Evolutionary conservation across 192 early-diverging fungal species (phyloP).

Genomic region (Mortierella alpina): DNA sequence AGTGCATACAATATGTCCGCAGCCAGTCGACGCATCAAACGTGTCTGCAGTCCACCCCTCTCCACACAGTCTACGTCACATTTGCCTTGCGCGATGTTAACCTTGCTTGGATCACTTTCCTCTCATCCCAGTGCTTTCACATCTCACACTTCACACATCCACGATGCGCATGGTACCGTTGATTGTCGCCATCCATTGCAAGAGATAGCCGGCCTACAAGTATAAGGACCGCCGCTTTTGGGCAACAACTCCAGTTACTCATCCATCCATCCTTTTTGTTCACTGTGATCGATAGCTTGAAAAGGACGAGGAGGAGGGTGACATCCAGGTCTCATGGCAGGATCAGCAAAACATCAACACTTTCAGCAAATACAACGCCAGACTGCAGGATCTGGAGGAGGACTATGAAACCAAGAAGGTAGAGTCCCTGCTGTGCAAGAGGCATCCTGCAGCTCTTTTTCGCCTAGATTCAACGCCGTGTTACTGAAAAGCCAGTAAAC

Average conservation of each 20-base stretch:
- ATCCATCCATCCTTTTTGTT: not conserved
- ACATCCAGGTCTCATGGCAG: conserved; percentile 95
- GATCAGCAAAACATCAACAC: conserved; percentile 97
- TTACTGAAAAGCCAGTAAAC: not conserved
- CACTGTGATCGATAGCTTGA: conserved; percentile 26
- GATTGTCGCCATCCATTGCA: no score
- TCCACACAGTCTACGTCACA: no score
- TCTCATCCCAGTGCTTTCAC: not conserved
- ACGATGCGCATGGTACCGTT: conserved; percentile 34
- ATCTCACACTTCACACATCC: not conserved
- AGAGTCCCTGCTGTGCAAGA: not conserved
- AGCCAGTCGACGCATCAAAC: not conserved
- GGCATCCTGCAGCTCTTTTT: not conserved
- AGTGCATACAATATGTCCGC: no score
- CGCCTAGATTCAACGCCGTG: not conserved
- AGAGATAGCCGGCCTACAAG: no score
- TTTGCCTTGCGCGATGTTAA: not conserved
- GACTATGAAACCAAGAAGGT: conserved; percentile 86
- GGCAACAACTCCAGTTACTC: no score
- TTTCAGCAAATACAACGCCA: conserved; percentile 88
- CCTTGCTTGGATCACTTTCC: not conserved
- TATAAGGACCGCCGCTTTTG: no score
- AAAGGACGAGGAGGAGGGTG: conserved; percentile 80
- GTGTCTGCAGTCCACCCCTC: not conserved
- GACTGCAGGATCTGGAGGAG: conserved; percentile 82